Conservation (phyloP, 179 eudicot genomes). For the Pouteria campechiana region DNA sequence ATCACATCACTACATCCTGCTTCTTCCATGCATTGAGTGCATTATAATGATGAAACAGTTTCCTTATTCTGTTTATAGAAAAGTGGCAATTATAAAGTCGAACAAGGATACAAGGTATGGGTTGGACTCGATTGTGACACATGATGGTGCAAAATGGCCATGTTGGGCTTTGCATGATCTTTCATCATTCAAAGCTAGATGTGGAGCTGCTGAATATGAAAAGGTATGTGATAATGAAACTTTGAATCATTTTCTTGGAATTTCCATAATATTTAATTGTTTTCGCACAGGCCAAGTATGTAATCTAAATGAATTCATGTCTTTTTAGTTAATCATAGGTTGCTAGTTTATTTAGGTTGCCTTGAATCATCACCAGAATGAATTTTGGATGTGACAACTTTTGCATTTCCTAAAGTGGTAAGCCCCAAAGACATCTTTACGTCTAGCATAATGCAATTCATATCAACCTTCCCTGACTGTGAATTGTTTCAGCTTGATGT, state of each 20-base stretch:
- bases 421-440: too few relatives aligned
- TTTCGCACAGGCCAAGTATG: too few relatives aligned
- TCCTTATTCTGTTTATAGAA: constrained; percentile 37
- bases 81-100: constrained; percentile 75
- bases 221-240: constrained; percentile 23
- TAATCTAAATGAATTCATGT: too few relatives aligned
- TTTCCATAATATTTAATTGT: too few relatives aligned
- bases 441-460: too few relatives aligned
- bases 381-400: too few relatives aligned
- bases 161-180: constrained; percentile 71
- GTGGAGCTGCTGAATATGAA: constrained; percentile 54
- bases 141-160: constrained; percentile 74
- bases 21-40: not conserved
- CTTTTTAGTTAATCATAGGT: too few relatives aligned
- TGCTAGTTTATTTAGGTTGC: too few relatives aligned
- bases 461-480: too few relatives aligned
- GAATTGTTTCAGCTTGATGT: constrained; percentile 53
- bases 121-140: constrained; percentile 73
- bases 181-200: constrained; percentile 32
- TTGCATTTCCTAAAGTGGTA: too few relatives aligned
- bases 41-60: not conserved
- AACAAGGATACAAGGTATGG: constrained; percentile 78
- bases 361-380: too few relatives aligned
- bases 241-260: too few relatives aligned
- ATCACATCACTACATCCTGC: not conserved